phyloP scores from a whole-genome alignment of 805 yeast genomes.

The Wickerhamiella lipophila region DNA sequence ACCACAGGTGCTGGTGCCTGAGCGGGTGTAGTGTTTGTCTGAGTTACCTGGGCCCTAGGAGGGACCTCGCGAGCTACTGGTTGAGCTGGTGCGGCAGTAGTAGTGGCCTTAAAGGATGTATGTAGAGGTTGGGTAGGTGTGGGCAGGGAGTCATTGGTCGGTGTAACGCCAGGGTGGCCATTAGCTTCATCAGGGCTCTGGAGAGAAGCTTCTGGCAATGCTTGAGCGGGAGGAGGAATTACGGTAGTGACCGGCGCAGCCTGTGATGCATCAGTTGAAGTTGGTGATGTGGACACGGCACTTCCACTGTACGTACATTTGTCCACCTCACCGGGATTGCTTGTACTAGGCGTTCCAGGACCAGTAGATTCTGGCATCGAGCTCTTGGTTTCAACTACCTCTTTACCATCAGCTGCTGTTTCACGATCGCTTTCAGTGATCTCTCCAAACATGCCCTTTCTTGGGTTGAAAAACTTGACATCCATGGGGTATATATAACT shows the following conservation, averaged over 20 bases:
- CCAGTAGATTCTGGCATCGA: no score
- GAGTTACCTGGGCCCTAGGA: neutral
- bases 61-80: neutral
- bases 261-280: neutral
- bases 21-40: neutral
- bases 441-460: constrained; percentile 8
- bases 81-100: neutral
- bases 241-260: neutral
- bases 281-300: neutral
- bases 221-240: neutral
- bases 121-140: neutral
- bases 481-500: constrained; percentile 9
- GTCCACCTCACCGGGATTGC: neutral
- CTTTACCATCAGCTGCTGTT: constrained; percentile 3
- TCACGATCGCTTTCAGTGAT: constrained; percentile 1
- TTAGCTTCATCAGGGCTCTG: neutral
- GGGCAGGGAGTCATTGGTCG: neutral
- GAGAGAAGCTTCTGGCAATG: no score
- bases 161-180: neutral
- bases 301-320: neutral
- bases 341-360: no score
- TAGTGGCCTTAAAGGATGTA: neutral
- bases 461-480: constrained; percentile 10
- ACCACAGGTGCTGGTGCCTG: neutral
- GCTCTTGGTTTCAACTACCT: neutral